These are phyloP conservation scores for Didymosphaeria variabile DNA, from an alignment of 2,329 filamentous ascomycete genomes.

Conservation along the genomic window DNA sequence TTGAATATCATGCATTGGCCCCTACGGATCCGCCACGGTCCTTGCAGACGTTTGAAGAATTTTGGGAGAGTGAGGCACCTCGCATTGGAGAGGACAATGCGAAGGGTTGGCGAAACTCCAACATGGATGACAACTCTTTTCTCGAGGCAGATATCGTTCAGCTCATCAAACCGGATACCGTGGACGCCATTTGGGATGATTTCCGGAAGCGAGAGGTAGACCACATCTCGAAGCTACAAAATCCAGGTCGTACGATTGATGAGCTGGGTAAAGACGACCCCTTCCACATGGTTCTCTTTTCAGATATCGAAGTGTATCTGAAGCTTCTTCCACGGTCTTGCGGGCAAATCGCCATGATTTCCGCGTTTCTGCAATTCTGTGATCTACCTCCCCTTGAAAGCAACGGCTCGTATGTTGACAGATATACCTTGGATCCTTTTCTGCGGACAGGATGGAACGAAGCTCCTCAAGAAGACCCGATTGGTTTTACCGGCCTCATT, in stretches of 20 bases:
- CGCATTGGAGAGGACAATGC: slow-evolving; percentile 79
- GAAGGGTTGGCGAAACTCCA: slow-evolving; percentile 73
- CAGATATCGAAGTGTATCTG: slow-evolving; percentile 75
- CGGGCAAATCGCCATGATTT: slow-evolving; percentile 63
- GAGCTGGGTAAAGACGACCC: slow-evolving; percentile 81
- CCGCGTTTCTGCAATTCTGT: slow-evolving; percentile 67
- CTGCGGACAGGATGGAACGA: slow-evolving; percentile 50
- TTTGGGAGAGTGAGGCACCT: slow-evolving; percentile 86
- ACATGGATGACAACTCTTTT: slow-evolving; percentile 25
- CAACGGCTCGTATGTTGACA: slow-evolving; percentile 34
- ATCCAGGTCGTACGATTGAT: slow-evolving; percentile 79
- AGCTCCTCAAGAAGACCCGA: slow-evolving; percentile 20
- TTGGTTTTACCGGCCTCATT: slow-evolving; percentile 16
- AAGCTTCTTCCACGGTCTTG: slow-evolving; percentile 51
- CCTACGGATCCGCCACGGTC: slow-evolving; percentile 55
- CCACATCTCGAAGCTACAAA: slow-evolving; percentile 57
- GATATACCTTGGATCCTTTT: slow-evolving; percentile 64
- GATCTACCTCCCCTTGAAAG: slow-evolving; percentile 61
- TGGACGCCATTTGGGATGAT: slow-evolving; percentile 28
- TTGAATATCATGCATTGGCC: slow-evolving; percentile 75
- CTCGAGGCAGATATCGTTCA: slow-evolving; percentile 10
- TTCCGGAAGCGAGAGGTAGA: slow-evolving; percentile 62
- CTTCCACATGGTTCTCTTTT: slow-evolving; percentile 81
- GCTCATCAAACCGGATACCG: slow-evolving; percentile 16
- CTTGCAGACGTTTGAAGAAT: slow-evolving; percentile 66